Evolutionary conservation across 2,329 filamentous ascomycete genomes (phyloP), one percentile per base, ranked within the genome.

Genomic region (Escovopsis sp.): DNA sequence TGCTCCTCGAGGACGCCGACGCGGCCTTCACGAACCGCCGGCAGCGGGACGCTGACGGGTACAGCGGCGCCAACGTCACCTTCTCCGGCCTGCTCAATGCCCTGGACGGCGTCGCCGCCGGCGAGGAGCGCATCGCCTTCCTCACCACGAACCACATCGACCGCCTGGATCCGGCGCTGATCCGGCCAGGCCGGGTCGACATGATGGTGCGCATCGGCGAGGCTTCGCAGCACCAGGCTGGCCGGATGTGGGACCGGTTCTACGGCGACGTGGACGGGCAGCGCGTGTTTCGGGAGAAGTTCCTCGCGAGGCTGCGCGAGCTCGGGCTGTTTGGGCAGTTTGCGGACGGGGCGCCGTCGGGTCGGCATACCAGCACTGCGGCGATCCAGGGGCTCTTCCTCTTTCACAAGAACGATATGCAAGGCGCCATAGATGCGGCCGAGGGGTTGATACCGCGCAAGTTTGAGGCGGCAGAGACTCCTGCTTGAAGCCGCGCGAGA

Each of bases 91-190:
- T 96, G 15, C 63, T 96, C 27, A 87, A 87, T 48, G 80, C 82
- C 0, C 57, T 88, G 12, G 90, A 98, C 43, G 90, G 90, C 2
- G 76, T 96, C n/a, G 86, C 86, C 6, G 92, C 87, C 35, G 84
- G 86, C 11, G 90, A 96, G 54, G 88, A 96, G 61, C 74, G 90
- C 35, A 82, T 98, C 42, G 76, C 92, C 1, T 94, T 98, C 56
- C 66, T 93, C 42, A 98, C 90, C 2, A 93, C 88, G 15, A 98
- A 98, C 50, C 85, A 94, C 50, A 76, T 94, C 27, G 86, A 94
- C 45, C 72, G 84, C 28, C 69, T 96, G 2, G 86, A 94, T 49
- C 79, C 85, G 41, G 90, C 90, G 4, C 61, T 98, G 29, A 84
- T 96, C 33, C 71, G 90, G 17, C 90, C 90, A 0, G 90, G 90